Evolutionary conservation across 1,284 basidiomycete species (phyloP).

Genomic region (Chondrostereum purpureum): DNA sequence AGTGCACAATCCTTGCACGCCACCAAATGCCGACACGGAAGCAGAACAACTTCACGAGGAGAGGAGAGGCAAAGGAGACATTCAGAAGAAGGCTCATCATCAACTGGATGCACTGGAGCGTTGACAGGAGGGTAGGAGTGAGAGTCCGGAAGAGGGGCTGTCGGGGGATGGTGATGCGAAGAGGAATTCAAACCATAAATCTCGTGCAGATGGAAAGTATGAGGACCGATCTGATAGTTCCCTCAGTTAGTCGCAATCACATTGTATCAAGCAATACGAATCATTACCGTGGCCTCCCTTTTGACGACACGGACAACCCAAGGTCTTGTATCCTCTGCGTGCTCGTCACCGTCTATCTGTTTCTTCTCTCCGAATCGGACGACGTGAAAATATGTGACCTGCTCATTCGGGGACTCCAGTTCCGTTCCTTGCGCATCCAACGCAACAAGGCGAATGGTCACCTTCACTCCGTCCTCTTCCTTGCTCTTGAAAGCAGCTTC

Average conservation of each 20-base stretch:
- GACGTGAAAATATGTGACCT: constrained; percentile 80
- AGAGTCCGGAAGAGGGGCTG: constrained; percentile 30
- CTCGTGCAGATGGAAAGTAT: constrained; percentile 88
- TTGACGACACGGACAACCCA: constrained; percentile 90
- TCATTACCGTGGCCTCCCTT: constrained; percentile 74
- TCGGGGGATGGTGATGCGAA: constrained; percentile 32
- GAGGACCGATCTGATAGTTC: constrained; percentile 63
- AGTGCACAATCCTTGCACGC: constrained; percentile 88
- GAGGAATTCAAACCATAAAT: constrained; percentile 75
- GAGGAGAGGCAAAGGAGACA: constrained; percentile 84
- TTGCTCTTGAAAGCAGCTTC: constrained; percentile 41
- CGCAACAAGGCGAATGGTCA: constrained; percentile 72
- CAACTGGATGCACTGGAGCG: constrained; percentile 21
- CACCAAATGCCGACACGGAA: constrained; percentile 86
- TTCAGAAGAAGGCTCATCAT: constrained; percentile 73
- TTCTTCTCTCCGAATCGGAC: constrained; percentile 56
- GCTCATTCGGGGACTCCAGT: constrained; percentile 68
- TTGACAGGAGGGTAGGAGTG: constrained; percentile 50
- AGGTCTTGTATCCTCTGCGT: constrained; percentile 41
- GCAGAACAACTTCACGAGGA: constrained; percentile 81
- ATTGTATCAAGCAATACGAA: too few species aligned
- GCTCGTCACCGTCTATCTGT: constrained; percentile 11
- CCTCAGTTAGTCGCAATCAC: too few species aligned
- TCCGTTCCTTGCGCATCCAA: constrained; percentile 65
- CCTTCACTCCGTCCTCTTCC: constrained; percentile 61